These are phyloP conservation scores for Naganishia friedmannii DNA, from an alignment of 768 basidiomycete genomes.

Conservation along the genomic window DNA sequence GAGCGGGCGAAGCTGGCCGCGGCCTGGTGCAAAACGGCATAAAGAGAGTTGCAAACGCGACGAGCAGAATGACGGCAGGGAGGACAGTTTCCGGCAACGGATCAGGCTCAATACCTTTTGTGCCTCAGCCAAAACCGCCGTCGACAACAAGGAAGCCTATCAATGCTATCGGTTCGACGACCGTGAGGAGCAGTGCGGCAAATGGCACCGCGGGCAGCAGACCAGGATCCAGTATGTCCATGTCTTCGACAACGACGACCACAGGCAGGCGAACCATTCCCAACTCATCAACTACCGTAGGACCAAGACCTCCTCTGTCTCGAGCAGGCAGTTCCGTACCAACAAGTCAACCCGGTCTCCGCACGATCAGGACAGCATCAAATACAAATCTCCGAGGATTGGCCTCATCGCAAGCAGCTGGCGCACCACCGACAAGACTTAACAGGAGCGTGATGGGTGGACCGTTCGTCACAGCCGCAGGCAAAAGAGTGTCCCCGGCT, in stretches of 20 bases:
- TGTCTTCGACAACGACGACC: neutral
- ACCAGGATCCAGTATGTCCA: conserved; percentile 20
- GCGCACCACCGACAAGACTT: neutral
- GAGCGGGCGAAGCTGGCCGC: neutral
- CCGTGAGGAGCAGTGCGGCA: conserved; percentile 2
- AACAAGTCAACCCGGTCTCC: conserved; percentile 5
- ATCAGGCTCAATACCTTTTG: conserved; percentile 6
- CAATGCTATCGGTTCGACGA: conserved; percentile 23
- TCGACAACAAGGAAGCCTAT: conserved; percentile 17
- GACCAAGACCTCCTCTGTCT: neutral
- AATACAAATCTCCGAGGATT: conserved; percentile 22
- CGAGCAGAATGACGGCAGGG: neutral
- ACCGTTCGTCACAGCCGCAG: neutral
- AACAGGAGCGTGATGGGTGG: conserved; percentile 10
- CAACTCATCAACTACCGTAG: neutral
- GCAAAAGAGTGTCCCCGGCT: conserved; percentile 7
- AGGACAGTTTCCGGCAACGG: neutral
- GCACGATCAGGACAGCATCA: conserved; percentile 13
- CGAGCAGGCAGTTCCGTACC: neutral
- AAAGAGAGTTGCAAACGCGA: neutral
- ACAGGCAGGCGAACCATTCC: neutral
- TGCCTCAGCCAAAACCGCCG: conserved; percentile 17
- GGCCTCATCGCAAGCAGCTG: neutral
- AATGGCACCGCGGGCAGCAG: conserved; percentile 4
- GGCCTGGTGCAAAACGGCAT: neutral